Base-by-base conservation (phyloP, 2,329 filamentous ascomycete species). In the Beauveria australis region DNA sequence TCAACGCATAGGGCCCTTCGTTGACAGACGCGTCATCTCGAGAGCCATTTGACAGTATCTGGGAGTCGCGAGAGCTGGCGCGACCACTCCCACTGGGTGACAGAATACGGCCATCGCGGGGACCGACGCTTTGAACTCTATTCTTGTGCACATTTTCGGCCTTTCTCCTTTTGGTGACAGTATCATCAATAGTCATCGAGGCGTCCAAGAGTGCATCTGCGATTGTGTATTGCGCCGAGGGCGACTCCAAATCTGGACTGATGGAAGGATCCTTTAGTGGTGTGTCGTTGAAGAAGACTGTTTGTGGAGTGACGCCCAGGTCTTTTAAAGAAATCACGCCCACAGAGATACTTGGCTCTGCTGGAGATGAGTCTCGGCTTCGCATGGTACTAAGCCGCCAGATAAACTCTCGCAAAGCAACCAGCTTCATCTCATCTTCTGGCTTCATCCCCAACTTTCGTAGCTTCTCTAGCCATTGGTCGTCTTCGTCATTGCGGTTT, bases 181-280 rank as follows among this genome's bases (percentile, higher is more conserved):
- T 78, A 64, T 89, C 86, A 68, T 93, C 89, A 64, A 94, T 91
- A 0, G 89, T 92, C 76, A 91, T 92, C 1, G 92, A 95, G 7
- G 94, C 94, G 73, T 97, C 94, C 33, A 96, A 79, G 18, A 97
- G 78, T 6, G 94, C 94, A 73, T 97, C 93, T 3, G 90, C 86
- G 65, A 97, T 94, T 0, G 92, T 96, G 66, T 91, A 89, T 5
- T 85, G 82, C 10, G 74, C 77, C 1, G 65, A 52, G 2, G 70
- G 71, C 9, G 66, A 66, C 14, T 73, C 71, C 14, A 74, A 63
- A 22, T 75, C 68, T 4, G 67, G 67, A 1, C 66, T 59, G 7
- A 68, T 64, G 62, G 70, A 78, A 61, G 73, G 64, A 18, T 75
- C 73, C 24, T 78, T 79, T 10, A 85, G 74, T 9, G 84, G 81